A percentile compares a stretch with the other conserved stretches of the same genome.
Evolutionary conservation across 2,329 filamentous ascomycete genomes (phyloP).

Genomic region (Colletotrichum sansevieriae): DNA sequence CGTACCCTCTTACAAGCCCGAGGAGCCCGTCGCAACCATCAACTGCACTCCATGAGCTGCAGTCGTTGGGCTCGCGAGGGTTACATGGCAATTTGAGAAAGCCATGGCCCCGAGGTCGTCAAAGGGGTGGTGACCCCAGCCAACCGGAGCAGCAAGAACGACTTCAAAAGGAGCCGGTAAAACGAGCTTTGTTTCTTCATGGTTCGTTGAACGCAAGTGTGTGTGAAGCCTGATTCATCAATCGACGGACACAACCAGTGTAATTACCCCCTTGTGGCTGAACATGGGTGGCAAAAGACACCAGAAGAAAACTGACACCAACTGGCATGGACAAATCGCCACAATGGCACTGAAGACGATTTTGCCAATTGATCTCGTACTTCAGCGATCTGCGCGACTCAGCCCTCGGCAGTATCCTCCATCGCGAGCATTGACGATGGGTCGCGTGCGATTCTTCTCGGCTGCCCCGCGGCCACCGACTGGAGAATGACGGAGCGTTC

Average conservation of each 20-base stretch:
- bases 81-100: not conserved
- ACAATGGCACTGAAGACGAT: not conserved
- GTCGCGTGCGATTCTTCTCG: not conserved
- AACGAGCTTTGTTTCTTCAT: constrained; percentile 2
- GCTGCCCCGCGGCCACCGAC: constrained; percentile 14
- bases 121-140: not conserved
- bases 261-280: no score
- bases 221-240: not conserved
- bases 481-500: constrained; percentile 7
- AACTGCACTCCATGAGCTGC: not conserved
- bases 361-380: not conserved
- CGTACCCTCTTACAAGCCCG: constrained; percentile 3
- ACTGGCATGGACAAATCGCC: not conserved
- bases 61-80: constrained; percentile 3
- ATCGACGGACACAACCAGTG: not conserved
- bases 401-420: not conserved
- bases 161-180: constrained; percentile 1
- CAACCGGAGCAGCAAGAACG: constrained; percentile 13
- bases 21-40: not conserved
- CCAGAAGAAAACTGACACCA: not conserved
- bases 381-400: not conserved
- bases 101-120: not conserved
- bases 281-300: no score
- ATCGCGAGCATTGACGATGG: not conserved
- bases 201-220: not conserved